These are phyloP conservation scores for Funneliformis caledonium DNA, from an alignment of 371 early-diverging fungal genomes.

Conservation along the genomic window DNA sequence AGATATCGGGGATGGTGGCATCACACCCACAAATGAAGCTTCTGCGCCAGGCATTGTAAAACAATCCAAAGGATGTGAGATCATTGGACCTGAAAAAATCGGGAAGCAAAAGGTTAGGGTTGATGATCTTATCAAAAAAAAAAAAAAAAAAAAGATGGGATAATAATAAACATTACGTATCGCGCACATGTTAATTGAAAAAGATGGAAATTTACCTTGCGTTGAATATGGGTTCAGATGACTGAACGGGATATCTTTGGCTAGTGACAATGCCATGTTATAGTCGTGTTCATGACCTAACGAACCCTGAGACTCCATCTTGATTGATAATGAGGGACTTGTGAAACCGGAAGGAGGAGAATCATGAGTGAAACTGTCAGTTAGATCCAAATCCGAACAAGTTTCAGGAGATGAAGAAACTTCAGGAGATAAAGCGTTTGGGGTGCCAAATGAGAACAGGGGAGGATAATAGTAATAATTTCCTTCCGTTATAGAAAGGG, in stretches of 20 bases:
- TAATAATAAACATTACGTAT: background rate
- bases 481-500: slow-evolving; percentile 8
- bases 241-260: slow-evolving; percentile 30
- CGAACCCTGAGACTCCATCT: slow-evolving; percentile 19
- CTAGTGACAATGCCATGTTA: slow-evolving; percentile 31
- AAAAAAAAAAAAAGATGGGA: background rate
- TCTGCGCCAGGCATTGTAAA: slow-evolving; percentile 17
- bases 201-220: background rate
- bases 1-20: background rate
- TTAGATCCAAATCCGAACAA: slow-evolving; percentile 18
- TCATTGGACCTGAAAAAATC: slow-evolving; percentile 18
- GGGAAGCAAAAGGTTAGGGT: background rate
- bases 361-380: slow-evolving; percentile 27
- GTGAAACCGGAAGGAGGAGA: slow-evolving; percentile 19
- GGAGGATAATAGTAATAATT: slow-evolving; percentile 39
- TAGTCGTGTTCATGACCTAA: slow-evolving; percentile 32
- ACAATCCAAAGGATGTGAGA: slow-evolving; percentile 27
- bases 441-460: background rate
- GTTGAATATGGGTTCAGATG: slow-evolving; percentile 22
- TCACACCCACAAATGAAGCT: slow-evolving; percentile 15
- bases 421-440: background rate
- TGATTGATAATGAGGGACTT: slow-evolving; percentile 16
- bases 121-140: background rate
- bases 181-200: background rate
- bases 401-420: slow-evolving; percentile 5